A percentile compares a stretch with the other conserved stretches of the same genome.
Evolutionary conservation across 208 protist genomes (phyloP).

Genomic region (Leishmania tropica): DNA sequence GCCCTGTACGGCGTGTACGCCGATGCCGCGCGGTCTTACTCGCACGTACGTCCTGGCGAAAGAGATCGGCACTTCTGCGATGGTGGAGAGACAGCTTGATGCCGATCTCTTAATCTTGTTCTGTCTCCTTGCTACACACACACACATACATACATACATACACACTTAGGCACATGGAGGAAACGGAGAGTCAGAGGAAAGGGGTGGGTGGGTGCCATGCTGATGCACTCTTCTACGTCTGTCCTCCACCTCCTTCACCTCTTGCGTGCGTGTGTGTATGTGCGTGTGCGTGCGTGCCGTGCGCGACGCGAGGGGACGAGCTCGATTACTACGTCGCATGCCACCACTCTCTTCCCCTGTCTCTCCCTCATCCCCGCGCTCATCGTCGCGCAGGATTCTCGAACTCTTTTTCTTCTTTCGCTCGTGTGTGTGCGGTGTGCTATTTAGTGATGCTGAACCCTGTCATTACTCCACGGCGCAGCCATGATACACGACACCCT

Average conservation of each 20-base stretch:
- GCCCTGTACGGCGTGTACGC: neutral
- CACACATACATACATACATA: slow-evolving; percentile 1
- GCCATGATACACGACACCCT: neutral
- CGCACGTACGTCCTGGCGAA: neutral
- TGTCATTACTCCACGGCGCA: neutral
- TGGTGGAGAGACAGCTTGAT: neutral
- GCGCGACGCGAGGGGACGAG: neutral
- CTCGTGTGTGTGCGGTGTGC: neutral
- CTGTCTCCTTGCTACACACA: neutral
- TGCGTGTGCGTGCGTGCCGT: neutral
- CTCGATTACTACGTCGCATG: neutral
- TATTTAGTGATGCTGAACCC: neutral
- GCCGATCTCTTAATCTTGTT: slow-evolving; percentile 1
- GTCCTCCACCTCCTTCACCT: neutral
- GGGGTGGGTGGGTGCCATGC: neutral
- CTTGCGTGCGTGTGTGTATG: neutral
- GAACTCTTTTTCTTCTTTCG: too few relatives aligned
- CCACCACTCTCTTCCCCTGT: neutral
- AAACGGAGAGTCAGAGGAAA: neutral
- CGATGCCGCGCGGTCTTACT: neutral
- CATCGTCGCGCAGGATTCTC: neutral
- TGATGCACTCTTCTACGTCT: neutral
- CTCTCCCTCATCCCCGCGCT: neutral
- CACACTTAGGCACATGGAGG: neutral
- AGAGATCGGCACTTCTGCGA: neutral